Base-by-base conservation (phyloP, 108 stramenopile genomes). In the Discostella pseudostelligera region DNA sequence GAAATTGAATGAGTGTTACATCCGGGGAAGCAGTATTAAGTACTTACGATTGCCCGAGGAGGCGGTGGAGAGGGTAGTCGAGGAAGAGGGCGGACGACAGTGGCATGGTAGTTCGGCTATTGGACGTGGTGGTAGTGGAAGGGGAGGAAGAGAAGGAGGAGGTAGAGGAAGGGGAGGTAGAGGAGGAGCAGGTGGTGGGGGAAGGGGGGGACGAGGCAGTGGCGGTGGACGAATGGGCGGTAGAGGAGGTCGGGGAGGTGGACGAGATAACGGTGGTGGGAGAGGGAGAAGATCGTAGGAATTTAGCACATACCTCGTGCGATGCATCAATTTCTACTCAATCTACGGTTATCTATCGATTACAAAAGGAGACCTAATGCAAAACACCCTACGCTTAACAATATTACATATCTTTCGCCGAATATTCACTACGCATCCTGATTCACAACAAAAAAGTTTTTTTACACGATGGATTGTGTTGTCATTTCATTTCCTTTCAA, bases 1-100 rank as follows among this genome's bases (percentile, higher is more conserved):
- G 86, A 98, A 97, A 79, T 67, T 99, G 25, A 85, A 89, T 14
- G 90, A 94, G 54, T 96, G 95, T 73, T 99, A 99, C 70, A 88
- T 98, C 17, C 81, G 99, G 28, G 99, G 99, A n/a, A 87, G 81
- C 49, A 85, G 85, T 50, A 89, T 98, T 56, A 99, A 99, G 78
- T 99, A 97, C 65, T 70, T 99, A 37, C 77, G 97, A 45, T 76
- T 99, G 36, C 95, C 95, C 37, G 92, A 94, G 36, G 94, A 97
- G 60, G 80, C 95, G 36, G 67, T 97, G 54, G 96, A 98, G 49
- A 80, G 82, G 43, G 96, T 96, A 2, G 65, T 70, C 12, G 94
- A 93, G 70, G 79, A 92, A 51, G 93, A 92, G 28, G 80, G 65
- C 69, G 45, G 70, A 79, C 56, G 70, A 79, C 74, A 65, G 62